Evolutionary conservation across 768 basidiomycete species (phyloP).

Genomic region (Chiua virens): DNA sequence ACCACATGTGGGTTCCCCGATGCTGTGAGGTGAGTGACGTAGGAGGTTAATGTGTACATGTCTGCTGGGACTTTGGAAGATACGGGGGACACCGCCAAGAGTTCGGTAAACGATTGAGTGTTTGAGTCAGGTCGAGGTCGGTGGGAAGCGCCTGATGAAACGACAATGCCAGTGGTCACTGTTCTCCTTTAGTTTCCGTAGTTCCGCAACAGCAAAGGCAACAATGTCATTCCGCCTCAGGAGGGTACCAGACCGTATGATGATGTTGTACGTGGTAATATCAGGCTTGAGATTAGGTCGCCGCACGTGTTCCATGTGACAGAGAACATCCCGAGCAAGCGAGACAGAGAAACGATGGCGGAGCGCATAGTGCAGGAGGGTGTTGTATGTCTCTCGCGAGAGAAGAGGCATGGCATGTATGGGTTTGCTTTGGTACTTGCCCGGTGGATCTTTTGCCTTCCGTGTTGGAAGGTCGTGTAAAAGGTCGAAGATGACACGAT

Average conservation of each 20-base stretch:
- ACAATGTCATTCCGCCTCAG: constrained; percentile 46
- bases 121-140: neutral
- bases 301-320: constrained; percentile 53
- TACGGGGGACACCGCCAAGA: constrained; percentile 13
- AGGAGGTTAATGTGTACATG: constrained; percentile 48
- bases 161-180: constrained; percentile 23
- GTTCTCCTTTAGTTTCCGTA: constrained; percentile 28
- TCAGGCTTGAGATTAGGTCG: constrained; percentile 44
- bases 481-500: constrained; percentile 45
- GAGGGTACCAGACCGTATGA: constrained; percentile 55
- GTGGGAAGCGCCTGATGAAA: constrained; percentile 8
- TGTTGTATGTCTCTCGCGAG: constrained; percentile 50
- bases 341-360: constrained; percentile 53
- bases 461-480: constrained; percentile 32
- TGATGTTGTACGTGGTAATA: constrained; percentile 54
- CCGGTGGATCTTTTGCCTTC: constrained; percentile 21
- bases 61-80: constrained; percentile 34
- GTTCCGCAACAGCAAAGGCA: constrained; percentile 36
- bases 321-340: constrained; percentile 48
- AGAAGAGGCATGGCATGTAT: constrained; percentile 32
- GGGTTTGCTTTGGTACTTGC: neutral
- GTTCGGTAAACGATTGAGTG: constrained; percentile 8
- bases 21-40: constrained; percentile 51
- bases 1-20: constrained; percentile 48
- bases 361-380: constrained; percentile 66